These are phyloP conservation scores for Cryphonectria radicalis DNA, from an alignment of 2,329 filamentous ascomycete genomes.

Conservation along the genomic window DNA sequence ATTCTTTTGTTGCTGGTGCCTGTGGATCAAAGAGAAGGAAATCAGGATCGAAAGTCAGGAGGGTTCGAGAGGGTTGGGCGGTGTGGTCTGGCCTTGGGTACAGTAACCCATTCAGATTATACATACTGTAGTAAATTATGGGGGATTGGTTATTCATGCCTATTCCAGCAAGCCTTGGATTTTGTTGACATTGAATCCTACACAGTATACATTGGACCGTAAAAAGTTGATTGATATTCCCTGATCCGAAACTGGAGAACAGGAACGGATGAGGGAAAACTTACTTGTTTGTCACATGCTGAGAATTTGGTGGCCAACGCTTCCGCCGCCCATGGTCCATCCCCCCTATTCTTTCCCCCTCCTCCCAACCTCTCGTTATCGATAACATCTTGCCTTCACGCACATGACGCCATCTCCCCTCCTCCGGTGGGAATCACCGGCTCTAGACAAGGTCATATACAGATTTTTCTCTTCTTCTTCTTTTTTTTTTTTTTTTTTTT, in stretches of 20 bases:
- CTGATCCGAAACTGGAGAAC: too few species aligned
- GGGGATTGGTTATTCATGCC: background rate
- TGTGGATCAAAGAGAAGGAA: background rate
- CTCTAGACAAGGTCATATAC: background rate
- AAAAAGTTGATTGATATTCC: too few species aligned
- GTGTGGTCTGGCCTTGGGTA: background rate
- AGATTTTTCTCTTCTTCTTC: too few species aligned
- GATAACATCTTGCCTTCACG: background rate
- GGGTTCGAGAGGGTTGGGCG: too few species aligned
- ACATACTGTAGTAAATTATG: background rate
- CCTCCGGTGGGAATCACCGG: background rate
- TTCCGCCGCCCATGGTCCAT: too few species aligned
- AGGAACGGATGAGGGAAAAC: too few species aligned
- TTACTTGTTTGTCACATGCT: background rate
- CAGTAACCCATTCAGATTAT: background rate
- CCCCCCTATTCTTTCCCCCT: background rate
- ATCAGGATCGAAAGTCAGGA: too few species aligned
- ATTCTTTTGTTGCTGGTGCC: background rate
- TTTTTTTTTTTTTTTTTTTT: too few species aligned
- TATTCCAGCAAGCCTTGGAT: background rate
- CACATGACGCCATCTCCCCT: background rate
- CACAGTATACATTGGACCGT: background rate
- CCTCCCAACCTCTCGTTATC: background rate
- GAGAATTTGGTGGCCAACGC: background rate
- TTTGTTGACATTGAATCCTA: background rate